phyloP scores from a whole-genome alignment of 106 monocot genomes.

The Dendrobium officinale region DNA sequence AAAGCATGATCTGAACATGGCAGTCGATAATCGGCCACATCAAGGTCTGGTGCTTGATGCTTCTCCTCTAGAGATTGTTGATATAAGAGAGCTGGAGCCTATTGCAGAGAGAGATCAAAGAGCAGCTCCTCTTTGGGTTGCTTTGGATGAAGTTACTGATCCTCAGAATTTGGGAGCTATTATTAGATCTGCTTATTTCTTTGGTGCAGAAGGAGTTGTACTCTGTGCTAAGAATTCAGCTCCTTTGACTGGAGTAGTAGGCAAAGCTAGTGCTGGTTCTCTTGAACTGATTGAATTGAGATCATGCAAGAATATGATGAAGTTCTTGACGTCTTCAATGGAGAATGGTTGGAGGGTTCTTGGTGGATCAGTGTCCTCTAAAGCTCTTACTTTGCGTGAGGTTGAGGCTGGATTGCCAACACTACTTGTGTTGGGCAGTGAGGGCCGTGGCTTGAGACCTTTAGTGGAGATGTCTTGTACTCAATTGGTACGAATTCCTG shows the following conservation, averaged over 20 bases:
- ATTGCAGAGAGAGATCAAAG: slow-evolving; percentile 19
- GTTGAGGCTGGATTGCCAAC: slow-evolving; percentile 56
- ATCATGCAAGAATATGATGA: slow-evolving; percentile 97
- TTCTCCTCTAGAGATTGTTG: slow-evolving; percentile 71
- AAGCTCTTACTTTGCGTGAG: slow-evolving; percentile 52
- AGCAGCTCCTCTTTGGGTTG: slow-evolving; percentile 75
- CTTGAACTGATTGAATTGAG: slow-evolving; percentile 79
- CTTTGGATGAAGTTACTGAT: slow-evolving; percentile 89
- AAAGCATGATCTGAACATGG: slow-evolving; percentile 92
- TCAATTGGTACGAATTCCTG: slow-evolving; percentile 63
- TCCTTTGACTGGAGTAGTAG: slow-evolving; percentile 87
- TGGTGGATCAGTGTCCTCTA: slow-evolving; percentile 73
- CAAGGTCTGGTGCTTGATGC: slow-evolving; percentile 81
- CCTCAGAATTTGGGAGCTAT: slow-evolving; percentile 93
- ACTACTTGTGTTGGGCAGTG: slow-evolving; percentile 86
- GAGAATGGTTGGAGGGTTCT: slow-evolving; percentile 91
- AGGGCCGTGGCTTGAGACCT: slow-evolving; percentile 81
- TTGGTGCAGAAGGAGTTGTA: slow-evolving; percentile 72
- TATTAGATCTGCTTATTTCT: slow-evolving; percentile 79
- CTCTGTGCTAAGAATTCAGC: slow-evolving; percentile 90
- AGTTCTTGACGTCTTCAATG: slow-evolving; percentile 58
- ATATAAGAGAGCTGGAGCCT: slow-evolving; percentile 49
- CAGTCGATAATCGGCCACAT: slow-evolving; percentile 70
- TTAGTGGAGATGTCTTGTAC: slow-evolving; percentile 84
- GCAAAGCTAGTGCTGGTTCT: slow-evolving; percentile 94